Evolutionary conservation across 306 rosid species (phyloP).

Genomic region (Lablab purpureus): DNA sequence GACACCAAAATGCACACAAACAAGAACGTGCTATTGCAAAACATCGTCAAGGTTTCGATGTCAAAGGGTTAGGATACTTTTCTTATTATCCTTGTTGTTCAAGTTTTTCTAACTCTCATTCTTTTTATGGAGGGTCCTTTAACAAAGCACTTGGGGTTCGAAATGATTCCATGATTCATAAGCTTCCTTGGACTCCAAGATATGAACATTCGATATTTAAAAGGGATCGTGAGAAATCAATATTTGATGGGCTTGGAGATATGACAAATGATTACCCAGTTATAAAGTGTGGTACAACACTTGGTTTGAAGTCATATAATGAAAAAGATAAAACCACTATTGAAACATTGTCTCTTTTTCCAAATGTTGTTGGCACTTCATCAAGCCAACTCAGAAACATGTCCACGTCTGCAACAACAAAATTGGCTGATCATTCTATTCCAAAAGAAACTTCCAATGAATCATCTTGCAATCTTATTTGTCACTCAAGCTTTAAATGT

Average conservation of each 20-base stretch:
- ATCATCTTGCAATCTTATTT: constrained; percentile 51
- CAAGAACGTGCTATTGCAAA: constrained; percentile 69
- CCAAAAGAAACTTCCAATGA: background rate
- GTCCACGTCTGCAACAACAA: background rate
- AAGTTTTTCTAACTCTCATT: constrained; percentile 24
- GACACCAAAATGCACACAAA: constrained; percentile 85
- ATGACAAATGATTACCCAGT: background rate
- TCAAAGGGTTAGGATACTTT: constrained; percentile 18
- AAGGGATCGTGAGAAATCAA: background rate
- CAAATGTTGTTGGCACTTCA: background rate
- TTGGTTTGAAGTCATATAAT: background rate
- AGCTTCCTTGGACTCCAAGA: constrained; percentile 46
- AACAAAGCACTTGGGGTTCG: constrained; percentile 52
- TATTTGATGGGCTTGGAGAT: constrained; percentile 11
- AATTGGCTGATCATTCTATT: background rate
- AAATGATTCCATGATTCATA: constrained; percentile 61
- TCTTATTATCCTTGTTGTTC: constrained; percentile 44
- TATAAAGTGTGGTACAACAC: background rate
- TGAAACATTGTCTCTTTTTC: background rate
- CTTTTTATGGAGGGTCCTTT: constrained; percentile 47
- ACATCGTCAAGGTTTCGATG: constrained; percentile 48
- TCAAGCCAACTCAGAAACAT: background rate
- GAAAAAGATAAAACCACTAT: background rate
- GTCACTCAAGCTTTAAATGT: constrained; percentile 58
- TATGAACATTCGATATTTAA: constrained; percentile 33